A percentile compares a stretch with the other conserved stretches of the same genome.
Evolutionary conservation across 1,139 yeast genomes (phyloP).

Genomic region (Diutina rugosa): DNA sequence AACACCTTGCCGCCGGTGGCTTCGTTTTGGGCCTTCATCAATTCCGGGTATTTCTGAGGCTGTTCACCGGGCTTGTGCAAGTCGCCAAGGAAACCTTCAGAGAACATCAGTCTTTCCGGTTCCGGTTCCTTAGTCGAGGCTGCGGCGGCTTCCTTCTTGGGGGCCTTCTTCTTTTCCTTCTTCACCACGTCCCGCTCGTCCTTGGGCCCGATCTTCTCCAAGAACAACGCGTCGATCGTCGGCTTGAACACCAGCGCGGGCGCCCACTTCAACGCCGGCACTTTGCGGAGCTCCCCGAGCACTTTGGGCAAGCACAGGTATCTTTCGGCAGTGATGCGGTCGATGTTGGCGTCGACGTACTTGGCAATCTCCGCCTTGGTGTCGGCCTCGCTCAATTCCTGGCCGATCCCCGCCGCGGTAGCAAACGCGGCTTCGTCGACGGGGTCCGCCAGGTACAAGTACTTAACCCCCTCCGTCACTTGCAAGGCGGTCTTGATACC

Average conservation of each 20-base stretch:
- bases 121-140: slow-evolving; percentile 6
- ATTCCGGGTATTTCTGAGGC: slow-evolving; percentile 78
- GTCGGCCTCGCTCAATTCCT: slow-evolving; percentile 53
- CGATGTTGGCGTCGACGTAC: slow-evolving; percentile 46
- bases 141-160: slow-evolving; percentile 11
- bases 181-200: slow-evolving; percentile 54
- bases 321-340: slow-evolving; percentile 53
- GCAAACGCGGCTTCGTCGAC: slow-evolving; percentile 34
- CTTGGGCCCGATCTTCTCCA: slow-evolving; percentile 75
- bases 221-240: slow-evolving; percentile 61
- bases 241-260: slow-evolving; percentile 80
- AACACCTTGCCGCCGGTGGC: slow-evolving; percentile 72
- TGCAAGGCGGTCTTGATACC: slow-evolving; percentile 58
- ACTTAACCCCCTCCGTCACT: slow-evolving; percentile 70
- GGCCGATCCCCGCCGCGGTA: slow-evolving; percentile 68
- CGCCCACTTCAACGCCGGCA: slow-evolving; percentile 84
- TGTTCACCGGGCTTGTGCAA: slow-evolving; percentile 93
- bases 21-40: slow-evolving; percentile 66
- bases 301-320: slow-evolving; percentile 67
- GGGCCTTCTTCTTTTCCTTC: slow-evolving; percentile 15
- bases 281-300: slow-evolving; percentile 61
- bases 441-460: slow-evolving; percentile 28
- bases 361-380: slow-evolving; percentile 43
- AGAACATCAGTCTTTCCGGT: slow-evolving; percentile 65
- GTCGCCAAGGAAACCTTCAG: slow-evolving; percentile 92